Evolutionary conservation across 768 basidiomycete species (phyloP).

Genomic region (Kwoniella mangroviensis): DNA sequence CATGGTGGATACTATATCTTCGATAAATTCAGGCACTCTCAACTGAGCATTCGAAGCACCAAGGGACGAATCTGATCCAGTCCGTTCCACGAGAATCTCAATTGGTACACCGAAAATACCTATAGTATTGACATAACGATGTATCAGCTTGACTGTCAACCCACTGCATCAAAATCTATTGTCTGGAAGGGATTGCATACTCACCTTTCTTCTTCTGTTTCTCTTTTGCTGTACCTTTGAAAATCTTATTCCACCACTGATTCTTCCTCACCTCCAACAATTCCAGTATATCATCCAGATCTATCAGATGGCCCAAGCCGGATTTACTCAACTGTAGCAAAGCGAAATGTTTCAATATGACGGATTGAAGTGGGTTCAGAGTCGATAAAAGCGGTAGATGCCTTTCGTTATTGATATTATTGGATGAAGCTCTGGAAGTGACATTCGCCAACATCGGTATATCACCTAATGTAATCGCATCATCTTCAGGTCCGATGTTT

Average conservation of each 20-base stretch:
- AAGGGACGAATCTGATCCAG: conserved; percentile 91
- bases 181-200: conserved; percentile 35
- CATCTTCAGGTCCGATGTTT: conserved; percentile 62
- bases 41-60: conserved; percentile 81
- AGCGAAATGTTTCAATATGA: conserved; percentile 90
- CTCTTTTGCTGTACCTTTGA: conserved; percentile 87
- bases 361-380: conserved; percentile 78
- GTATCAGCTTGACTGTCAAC: not conserved
- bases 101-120: conserved; percentile 93
- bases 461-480: conserved; percentile 89
- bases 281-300: conserved; percentile 91
- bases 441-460: conserved; percentile 89
- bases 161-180: not conserved
- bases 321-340: conserved; percentile 78
- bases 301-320: conserved; percentile 68
- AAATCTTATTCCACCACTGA: conserved; percentile 93
- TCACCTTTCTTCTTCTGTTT: conserved; percentile 69
- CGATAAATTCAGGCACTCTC: conserved; percentile 94
- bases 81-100: conserved; percentile 88
- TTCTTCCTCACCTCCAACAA: conserved; percentile 89
- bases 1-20: conserved; percentile 98
- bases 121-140: conserved; percentile 50
- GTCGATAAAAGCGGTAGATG: conserved; percentile 81
- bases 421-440: conserved; percentile 65
- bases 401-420: conserved; percentile 51